phyloP scores from a whole-genome alignment of 345 rosid species.

The Arabidopsis suecica region DNA sequence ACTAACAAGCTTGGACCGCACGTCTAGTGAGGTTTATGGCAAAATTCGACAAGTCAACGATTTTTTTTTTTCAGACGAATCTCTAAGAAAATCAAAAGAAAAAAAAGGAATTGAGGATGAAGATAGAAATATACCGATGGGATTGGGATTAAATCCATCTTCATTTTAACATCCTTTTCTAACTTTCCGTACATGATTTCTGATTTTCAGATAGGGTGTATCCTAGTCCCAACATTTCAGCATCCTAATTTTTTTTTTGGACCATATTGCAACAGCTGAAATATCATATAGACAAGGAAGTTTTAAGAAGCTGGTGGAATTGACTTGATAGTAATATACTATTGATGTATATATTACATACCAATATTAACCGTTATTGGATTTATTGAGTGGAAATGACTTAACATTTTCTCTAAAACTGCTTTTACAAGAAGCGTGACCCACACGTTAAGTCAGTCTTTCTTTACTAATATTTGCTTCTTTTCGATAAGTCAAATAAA shows the following conservation, averaged over 20 bases:
- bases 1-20: slow-evolving; percentile 68
- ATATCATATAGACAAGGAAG: too few relatives aligned
- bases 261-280: too few relatives aligned
- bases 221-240: background rate
- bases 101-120: background rate
- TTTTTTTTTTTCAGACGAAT: too few relatives aligned
- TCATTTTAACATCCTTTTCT: background rate
- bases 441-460: slow-evolving; percentile 39
- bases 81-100: too few relatives aligned
- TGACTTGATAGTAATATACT: background rate
- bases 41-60: background rate
- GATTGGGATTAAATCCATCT: too few relatives aligned
- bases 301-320: background rate
- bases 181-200: background rate
- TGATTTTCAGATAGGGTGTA: background rate
- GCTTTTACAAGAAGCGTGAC: slow-evolving; percentile 11
- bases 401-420: background rate
- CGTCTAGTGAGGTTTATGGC: background rate
- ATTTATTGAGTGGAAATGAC: slow-evolving; percentile 7
- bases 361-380: background rate
- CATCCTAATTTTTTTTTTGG: too few relatives aligned
- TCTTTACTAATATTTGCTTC: slow-evolving; percentile 21
- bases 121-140: background rate
- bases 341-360: background rate
- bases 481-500: background rate